A percentile compares a stretch with the other conserved stretches of the same genome.
Evolutionary conservation across 495 filamentous ascomycete genomes (phyloP).

Genomic region (Penicillium samsonianum): DNA sequence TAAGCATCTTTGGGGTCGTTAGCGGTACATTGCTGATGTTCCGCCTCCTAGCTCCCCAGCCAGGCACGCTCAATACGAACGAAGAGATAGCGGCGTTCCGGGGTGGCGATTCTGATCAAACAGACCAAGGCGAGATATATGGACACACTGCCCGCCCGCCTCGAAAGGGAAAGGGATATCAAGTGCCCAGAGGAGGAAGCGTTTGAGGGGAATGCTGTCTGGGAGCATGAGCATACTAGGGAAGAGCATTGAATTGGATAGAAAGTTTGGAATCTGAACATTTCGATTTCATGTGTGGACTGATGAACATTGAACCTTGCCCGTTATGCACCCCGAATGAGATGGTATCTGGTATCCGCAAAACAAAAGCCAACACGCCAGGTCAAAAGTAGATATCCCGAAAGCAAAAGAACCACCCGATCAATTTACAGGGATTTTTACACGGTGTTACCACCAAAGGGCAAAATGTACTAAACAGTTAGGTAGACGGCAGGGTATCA

Average conservation of each 20-base stretch:
- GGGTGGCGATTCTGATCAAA: conserved; percentile 13
- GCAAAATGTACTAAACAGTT: background rate
- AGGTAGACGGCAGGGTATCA: conserved; percentile 8
- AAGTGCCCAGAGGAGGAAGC: background rate
- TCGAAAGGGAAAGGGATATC: background rate
- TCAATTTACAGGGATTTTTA: conserved; percentile 6
- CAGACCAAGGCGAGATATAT: background rate
- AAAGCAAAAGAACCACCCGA: background rate
- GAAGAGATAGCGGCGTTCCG: conserved; percentile 18
- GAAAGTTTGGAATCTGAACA: background rate
- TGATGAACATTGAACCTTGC: conserved; percentile 1
- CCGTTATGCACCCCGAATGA: conserved; percentile 1
- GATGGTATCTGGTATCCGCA: conserved; percentile 6
- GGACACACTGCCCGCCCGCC: conserved; percentile 13
- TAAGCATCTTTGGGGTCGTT: conserved; percentile 24
- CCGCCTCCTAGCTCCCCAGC: conserved; percentile 16
- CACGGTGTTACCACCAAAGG: background rate
- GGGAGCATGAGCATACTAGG: background rate
- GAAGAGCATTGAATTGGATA: background rate
- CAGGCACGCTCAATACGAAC: conserved; percentile 9
- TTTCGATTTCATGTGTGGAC: background rate
- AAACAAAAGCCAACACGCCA: background rate
- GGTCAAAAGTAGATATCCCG: background rate
- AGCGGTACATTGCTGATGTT: conserved; percentile 23
- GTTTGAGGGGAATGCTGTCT: background rate